phyloP scores from a whole-genome alignment of 106 monocot genomes.

The Ottelia alismoides region DNA sequence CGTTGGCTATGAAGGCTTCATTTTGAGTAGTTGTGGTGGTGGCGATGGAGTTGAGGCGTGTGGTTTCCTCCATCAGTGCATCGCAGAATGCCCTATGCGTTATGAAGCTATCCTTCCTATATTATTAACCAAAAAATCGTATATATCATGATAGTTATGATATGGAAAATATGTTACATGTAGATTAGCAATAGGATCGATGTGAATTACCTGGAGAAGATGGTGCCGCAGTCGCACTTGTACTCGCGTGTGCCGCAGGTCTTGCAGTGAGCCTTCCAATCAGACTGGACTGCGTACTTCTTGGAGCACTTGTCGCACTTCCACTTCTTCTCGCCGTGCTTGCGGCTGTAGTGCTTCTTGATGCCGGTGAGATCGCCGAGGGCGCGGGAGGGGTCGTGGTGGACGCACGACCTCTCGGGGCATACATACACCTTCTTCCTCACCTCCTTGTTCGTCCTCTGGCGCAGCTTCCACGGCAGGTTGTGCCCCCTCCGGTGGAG shows the following conservation, averaged over 20 bases:
- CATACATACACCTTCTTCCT: slow-evolving; percentile 23
- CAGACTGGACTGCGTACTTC: slow-evolving; percentile 89
- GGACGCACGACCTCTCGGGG: slow-evolving; percentile 45
- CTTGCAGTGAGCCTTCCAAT: slow-evolving; percentile 97
- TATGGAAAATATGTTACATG: too few species aligned
- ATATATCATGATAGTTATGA: too few species aligned
- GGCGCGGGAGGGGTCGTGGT: slow-evolving; percentile 84
- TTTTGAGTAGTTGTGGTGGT: too few species aligned
- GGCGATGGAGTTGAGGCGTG: too few species aligned
- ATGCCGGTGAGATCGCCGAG: slow-evolving; percentile 97
- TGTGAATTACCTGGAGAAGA: slow-evolving; percentile 97
- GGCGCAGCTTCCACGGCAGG: slow-evolving; percentile 21
- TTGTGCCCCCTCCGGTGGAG: slow-evolving; percentile 29
- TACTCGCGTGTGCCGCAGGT: slow-evolving; percentile 97
- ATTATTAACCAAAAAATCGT: too few species aligned
- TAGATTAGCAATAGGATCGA: too few species aligned
- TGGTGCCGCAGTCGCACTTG: slow-evolving; percentile 92
- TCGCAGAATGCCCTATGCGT: too few species aligned
- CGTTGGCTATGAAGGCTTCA: too few species aligned
- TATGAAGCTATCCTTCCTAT: too few species aligned
- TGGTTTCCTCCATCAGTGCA: too few species aligned
- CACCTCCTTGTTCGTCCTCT: slow-evolving; percentile 13
- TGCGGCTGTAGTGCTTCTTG: slow-evolving; percentile 96
- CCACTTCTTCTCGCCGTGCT: slow-evolving; percentile 99
- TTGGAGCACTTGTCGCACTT: slow-evolving; percentile 98